Base-by-base conservation (phyloP, 2,329 filamentous ascomycete species). In the Ramichloridium luteum region DNA sequence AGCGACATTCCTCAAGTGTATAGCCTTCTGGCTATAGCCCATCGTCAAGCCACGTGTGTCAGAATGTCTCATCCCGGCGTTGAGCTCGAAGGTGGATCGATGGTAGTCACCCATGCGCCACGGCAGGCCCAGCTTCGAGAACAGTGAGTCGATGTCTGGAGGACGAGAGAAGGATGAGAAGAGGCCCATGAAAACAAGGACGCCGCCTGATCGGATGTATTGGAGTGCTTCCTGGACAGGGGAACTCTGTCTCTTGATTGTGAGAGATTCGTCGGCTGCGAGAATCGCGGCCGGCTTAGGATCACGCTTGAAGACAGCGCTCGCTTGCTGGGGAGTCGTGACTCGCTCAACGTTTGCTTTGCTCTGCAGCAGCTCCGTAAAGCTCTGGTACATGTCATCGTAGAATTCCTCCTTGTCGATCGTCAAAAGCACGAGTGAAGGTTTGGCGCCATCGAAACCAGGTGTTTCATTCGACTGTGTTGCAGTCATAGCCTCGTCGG, bases 51-150 rank as follows among this genome's bases (percentile, higher is more conserved):
- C 34, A 9, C 13, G 22, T 10, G 25, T 39, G n/a, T 40, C 26
- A 13, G 40, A 25, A 6, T 31, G 35, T 9, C 13, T 16, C 20
- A 37, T 35, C 17, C 25, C 33, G 12, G 14, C n/a, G 23, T 46
- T 46, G 35, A 45, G 10, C 10, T 34, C 18, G 36, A 40, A 30
- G 3, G 38, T 39, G 2, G 44, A 39, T 22, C 44, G 44, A 17
- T 46, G 39, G 32, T 45, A 46, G 15, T 43, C 37, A 22, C 42
- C 41, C 3, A 25, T 34, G 14, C 30, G 12, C 42, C 44, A 45
- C n/a, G 41, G 35, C 14, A 45, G 31, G 12, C 26, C 35, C 14
- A 47, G 27, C 4, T 26, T 25, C n/a, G 32, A 25, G 30, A 47
- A 47, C 25, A 47, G 32, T 11, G 15, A 27, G 12, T 30, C 32